Evolutionary conservation across 495 filamentous ascomycete species (phyloP).

Genomic region (Immersiella caudata): DNA sequence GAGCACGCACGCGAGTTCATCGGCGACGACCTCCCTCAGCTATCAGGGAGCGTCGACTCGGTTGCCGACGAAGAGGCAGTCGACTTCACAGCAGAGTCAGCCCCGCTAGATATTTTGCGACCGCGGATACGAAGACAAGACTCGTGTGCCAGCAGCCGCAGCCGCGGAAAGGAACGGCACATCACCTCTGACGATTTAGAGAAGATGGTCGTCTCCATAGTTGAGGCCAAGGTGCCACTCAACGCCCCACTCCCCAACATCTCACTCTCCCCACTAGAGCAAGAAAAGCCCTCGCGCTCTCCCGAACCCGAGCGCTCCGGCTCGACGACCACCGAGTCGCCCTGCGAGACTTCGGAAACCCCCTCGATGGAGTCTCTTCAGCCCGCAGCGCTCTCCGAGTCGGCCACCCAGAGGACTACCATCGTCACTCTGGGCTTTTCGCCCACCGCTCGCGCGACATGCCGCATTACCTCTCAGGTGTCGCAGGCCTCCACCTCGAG

Average conservation of each 20-base stretch:
- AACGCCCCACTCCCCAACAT: conserved; percentile 60
- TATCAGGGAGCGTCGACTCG: conserved; percentile 92
- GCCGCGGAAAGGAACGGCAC: conserved; percentile 79
- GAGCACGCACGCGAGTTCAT: conserved; percentile 30
- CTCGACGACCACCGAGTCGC: conserved; percentile 45
- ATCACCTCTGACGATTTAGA: conserved; percentile 85
- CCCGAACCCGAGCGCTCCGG: conserved; percentile 34
- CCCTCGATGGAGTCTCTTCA: conserved; percentile 36
- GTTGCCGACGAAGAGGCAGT: conserved; percentile 74
- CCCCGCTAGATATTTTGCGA: conserved; percentile 58
- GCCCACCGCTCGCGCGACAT: conserved; percentile 68
- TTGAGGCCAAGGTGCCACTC: conserved; percentile 76
- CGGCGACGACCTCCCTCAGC: conserved; percentile 68
- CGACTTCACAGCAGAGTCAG: conserved; percentile 63
- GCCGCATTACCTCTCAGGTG: conserved; percentile 37
- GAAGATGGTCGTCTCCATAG: conserved; percentile 83
- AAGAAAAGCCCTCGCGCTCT: conserved; percentile 33
- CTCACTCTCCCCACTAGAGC: conserved; percentile 22
- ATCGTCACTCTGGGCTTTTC: conserved; percentile 88
- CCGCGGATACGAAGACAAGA: conserved; percentile 61
- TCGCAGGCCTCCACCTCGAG: conserved; percentile 31
- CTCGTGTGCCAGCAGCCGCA: conserved; percentile 59
- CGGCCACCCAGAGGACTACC: conserved; percentile 56
- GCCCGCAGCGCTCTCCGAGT: conserved; percentile 38
- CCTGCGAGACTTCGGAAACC: conserved; percentile 34